Evolutionary conservation across 495 filamentous ascomycete genomes (phyloP), one percentile per base, ranked within the genome.

Genomic region (Margaritispora aquatica): DNA sequence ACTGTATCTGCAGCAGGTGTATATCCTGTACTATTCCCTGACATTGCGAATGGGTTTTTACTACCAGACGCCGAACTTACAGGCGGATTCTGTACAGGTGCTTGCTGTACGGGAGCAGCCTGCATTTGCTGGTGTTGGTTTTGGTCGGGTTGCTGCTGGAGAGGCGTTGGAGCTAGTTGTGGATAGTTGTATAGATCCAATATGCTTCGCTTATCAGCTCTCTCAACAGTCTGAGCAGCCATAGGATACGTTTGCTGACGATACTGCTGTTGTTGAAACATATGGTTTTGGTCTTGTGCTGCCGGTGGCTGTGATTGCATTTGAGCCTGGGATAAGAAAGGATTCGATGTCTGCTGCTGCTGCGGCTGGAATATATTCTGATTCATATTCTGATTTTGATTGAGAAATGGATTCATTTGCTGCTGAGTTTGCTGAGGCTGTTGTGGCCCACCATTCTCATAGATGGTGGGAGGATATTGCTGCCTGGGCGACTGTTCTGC

Each of bases 141-240:
- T 44, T 61, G 58, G 54, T 58, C 22, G 58, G 60, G 54, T 48
- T 60, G 57, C 34, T 66, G 53, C 56, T 63, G 61, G 29, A 68
- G 31, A 20, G 71, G 72, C 20, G 72, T 69, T 8, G 86, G 82
- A 5, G 86, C 83, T 7, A 88, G 74, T n/a, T 90, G 88, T 17
- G 88, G 83, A 55, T 90, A 79, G 69, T 86, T 87, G 73, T 92
- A 98, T 4, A 98, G 73, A 13, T 92, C 88, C 59, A 98, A 80
- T 64, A 98, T 97, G 50, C 85, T 86, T 11, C 82, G 83, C 64
- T 96, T 98, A 68, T 96, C 84, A 1, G 77, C 66, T 41, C 73
- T 70, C 54, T 46, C 57, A 38, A 63, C 61, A 22, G 64, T 61
- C 29, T 69, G 66, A n/a, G 61, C 48, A 36, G 58, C 26, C 19